Evolutionary conservation across 1,139 yeast genomes (phyloP).

Genomic region (Pichia sp.): DNA sequence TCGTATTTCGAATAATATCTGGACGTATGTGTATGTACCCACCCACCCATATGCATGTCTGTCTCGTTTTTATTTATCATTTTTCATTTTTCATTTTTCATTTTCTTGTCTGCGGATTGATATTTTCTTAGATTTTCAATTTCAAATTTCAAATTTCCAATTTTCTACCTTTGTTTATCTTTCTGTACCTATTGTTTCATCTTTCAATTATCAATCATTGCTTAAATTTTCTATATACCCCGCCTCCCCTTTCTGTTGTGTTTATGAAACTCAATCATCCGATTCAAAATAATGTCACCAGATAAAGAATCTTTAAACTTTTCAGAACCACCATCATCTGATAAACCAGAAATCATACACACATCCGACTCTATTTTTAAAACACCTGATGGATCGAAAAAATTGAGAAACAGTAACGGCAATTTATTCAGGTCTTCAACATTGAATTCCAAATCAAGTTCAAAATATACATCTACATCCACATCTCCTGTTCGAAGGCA

Average conservation of each 20-base stretch:
- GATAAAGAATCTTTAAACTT: not conserved
- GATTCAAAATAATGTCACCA: not conserved
- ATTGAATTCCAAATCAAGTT: slow-evolving; percentile 6
- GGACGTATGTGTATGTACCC: no score
- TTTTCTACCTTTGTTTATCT: not conserved
- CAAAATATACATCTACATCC: slow-evolving; percentile 12
- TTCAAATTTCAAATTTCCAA: no score
- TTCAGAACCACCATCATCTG: not conserved
- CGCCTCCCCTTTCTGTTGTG: not conserved
- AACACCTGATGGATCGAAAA: slow-evolving; percentile 8
- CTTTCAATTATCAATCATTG: not conserved
- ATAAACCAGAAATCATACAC: not conserved
- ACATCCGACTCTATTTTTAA: not conserved
- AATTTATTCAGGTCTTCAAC: slow-evolving; percentile 16
- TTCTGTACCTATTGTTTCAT: not conserved
- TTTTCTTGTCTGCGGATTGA: not conserved
- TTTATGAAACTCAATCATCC: not conserved
- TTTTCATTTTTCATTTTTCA: not conserved
- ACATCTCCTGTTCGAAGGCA: slow-evolving; percentile 17
- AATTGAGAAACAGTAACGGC: not conserved
- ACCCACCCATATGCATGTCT: no score
- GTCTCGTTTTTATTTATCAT: not conserved
- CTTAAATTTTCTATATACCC: not conserved
- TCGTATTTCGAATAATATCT: no score
- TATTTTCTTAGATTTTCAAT: no score